phyloP scores from a whole-genome alignment of 2,329 filamentous ascomycete genomes.

The Akanthomyces lecanii region DNA sequence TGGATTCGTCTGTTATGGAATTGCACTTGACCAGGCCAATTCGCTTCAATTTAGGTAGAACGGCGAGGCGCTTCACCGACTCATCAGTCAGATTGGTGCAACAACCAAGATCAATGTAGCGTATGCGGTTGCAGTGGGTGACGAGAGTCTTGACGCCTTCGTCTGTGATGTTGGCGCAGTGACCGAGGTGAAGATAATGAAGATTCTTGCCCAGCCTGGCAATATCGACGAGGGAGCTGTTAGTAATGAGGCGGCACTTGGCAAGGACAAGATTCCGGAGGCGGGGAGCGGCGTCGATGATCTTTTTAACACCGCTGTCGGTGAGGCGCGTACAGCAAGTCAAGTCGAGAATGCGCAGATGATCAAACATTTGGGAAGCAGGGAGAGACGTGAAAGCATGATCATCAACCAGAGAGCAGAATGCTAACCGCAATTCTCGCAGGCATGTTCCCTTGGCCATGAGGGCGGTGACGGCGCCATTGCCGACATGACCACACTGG shows the following conservation, averaged over 20 bases:
- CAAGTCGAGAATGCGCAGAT: conserved; percentile 86
- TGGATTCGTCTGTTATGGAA: conserved; percentile 84
- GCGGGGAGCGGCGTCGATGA: conserved; percentile 79
- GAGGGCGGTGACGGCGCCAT: conserved; percentile 76
- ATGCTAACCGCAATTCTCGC: conserved; percentile 83
- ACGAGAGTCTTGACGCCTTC: conserved; percentile 80
- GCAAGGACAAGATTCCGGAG: conserved; percentile 89
- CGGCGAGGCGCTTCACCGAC: conserved; percentile 78
- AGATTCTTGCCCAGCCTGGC: conserved; percentile 89
- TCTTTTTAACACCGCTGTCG: conserved; percentile 82
- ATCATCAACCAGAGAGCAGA: conserved; percentile 81
- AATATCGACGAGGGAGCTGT: conserved; percentile 81
- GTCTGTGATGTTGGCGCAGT: conserved; percentile 89
- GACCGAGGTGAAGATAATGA: conserved; percentile 92
- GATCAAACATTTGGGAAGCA: conserved; percentile 67
- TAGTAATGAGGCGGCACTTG: conserved; percentile 91
- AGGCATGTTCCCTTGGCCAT: conserved; percentile 74
- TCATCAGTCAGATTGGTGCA: conserved; percentile 83
- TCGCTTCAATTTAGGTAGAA: conserved; percentile 85
- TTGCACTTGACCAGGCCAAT: conserved; percentile 94
- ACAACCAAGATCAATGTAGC: conserved; percentile 97
- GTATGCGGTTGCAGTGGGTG: conserved; percentile 81
- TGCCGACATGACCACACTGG: conserved; percentile 75
- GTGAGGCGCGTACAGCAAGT: conserved; percentile 82
- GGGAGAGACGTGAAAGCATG: conserved; percentile 81